Percentiles rank a stretch among this genome's conserved stretches.
Evolutionary conservation across 2,329 filamentous ascomycete genomes (phyloP).

Genomic region (Neobulgaria alba): DNA sequence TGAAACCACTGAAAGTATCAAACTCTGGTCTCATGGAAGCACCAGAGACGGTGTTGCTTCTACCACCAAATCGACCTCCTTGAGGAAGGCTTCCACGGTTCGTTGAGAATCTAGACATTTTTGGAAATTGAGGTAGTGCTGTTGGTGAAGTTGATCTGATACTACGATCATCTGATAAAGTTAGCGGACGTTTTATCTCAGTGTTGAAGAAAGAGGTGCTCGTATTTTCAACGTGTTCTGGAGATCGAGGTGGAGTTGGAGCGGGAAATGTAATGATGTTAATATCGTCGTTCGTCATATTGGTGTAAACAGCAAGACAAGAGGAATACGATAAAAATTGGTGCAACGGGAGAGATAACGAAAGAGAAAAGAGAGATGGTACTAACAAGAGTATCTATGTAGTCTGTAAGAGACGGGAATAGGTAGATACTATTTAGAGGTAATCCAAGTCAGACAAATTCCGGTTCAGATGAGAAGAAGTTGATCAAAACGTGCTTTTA

Average conservation of each 20-base stretch:
- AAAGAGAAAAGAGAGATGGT: constrained; percentile 2
- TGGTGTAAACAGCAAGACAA: neutral
- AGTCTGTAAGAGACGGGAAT: constrained; percentile 9
- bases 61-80: neutral
- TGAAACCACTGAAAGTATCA: neutral
- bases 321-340: neutral
- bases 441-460: too few relatives aligned
- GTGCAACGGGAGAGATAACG: neutral
- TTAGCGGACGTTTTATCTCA: constrained; percentile 20
- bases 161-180: constrained; percentile 10
- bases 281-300: constrained; percentile 2
- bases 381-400: constrained; percentile 16
- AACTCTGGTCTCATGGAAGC: neutral
- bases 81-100: constrained; percentile 9
- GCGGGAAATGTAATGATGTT: constrained; percentile 1
- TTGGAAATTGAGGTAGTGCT: too few relatives aligned
- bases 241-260: constrained; percentile 1
- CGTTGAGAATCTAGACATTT: constrained; percentile 1
- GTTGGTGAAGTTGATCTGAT: constrained; percentile 4
- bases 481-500: too few relatives aligned
- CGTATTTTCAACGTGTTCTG: constrained; percentile 2
- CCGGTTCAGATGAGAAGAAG: too few relatives aligned
- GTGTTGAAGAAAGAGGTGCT: constrained; percentile 10
- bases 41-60: neutral
- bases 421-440: constrained; percentile 10